A percentile compares a stretch with the other conserved stretches of the same genome.
Evolutionary conservation across 352 stramenopile genomes (phyloP).

Genomic region (Pythium graminicola): DNA sequence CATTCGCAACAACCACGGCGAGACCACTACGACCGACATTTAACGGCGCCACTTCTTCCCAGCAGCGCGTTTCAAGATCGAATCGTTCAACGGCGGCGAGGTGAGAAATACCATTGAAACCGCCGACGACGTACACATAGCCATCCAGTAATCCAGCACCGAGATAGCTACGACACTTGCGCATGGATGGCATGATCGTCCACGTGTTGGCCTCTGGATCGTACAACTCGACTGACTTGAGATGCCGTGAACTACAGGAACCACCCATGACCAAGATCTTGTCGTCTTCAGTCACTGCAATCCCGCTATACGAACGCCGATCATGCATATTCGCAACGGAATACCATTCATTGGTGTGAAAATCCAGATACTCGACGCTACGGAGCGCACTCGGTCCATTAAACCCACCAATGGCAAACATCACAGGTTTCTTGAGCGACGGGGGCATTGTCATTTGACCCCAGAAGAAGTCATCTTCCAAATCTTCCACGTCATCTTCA

Average conservation of each 20-base stretch:
- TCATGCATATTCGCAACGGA: slow-evolving; percentile 41
- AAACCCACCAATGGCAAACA: slow-evolving; percentile 67
- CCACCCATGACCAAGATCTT: slow-evolving; percentile 59
- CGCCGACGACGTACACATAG: slow-evolving; percentile 58
- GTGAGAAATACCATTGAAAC: slow-evolving; percentile 66
- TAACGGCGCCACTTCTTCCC: slow-evolving; percentile 48
- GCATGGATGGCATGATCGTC: slow-evolving; percentile 47
- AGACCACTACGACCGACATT: slow-evolving; percentile 51
- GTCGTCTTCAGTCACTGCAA: slow-evolving; percentile 39
- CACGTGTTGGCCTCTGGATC: slow-evolving; percentile 50
- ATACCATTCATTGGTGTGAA: slow-evolving; percentile 53
- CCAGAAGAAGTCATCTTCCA: slow-evolving; percentile 10
- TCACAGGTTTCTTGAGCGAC: slow-evolving; percentile 33
- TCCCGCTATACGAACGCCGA: slow-evolving; percentile 55
- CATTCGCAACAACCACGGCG: slow-evolving; percentile 40
- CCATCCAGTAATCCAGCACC: slow-evolving; percentile 37
- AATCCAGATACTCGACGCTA: slow-evolving; percentile 62
- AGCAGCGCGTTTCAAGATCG: slow-evolving; percentile 33
- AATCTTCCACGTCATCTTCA: slow-evolving; percentile 2
- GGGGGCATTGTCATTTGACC: slow-evolving; percentile 1
- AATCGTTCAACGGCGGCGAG: slow-evolving; percentile 52
- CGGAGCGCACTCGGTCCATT: slow-evolving; percentile 50
- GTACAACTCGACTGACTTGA: slow-evolving; percentile 52
- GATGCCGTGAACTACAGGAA: slow-evolving; percentile 45
- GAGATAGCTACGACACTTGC: slow-evolving; percentile 53